phyloP scores from a whole-genome alignment of 192 early-diverging fungal genomes.

The Backusella tarrabulga region DNA sequence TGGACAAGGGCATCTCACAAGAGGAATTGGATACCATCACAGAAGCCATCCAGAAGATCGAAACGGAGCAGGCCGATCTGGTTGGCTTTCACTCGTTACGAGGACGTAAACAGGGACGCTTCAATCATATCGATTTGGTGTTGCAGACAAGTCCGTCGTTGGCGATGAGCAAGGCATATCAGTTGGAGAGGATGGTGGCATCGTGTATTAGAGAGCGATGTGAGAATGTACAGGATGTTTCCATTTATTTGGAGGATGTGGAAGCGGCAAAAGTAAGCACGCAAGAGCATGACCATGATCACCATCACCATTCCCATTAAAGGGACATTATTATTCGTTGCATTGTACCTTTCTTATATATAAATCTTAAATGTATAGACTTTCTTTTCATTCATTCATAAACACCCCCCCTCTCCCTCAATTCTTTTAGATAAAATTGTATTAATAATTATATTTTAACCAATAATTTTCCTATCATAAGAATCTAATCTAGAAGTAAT shows the following conservation, averaged over 20 bases:
- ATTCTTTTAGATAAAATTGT: neutral
- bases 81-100: constrained; percentile 43
- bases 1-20: constrained; percentile 30
- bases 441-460: neutral
- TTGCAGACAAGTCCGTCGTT: constrained; percentile 50
- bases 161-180: constrained; percentile 45
- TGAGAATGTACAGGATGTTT: constrained; percentile 37
- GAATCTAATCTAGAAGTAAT: constrained; percentile 27
- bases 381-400: neutral
- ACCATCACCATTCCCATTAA: neutral
- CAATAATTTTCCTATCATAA: constrained; percentile 22
- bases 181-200: constrained; percentile 31
- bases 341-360: neutral
- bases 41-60: constrained; percentile 22
- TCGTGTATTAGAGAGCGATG: constrained; percentile 28
- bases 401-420: neutral
- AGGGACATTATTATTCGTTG: neutral
- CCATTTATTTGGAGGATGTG: constrained; percentile 35
- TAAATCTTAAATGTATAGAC: too few relatives aligned
- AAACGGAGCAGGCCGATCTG: constrained; percentile 38
- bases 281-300: neutral
- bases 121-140: constrained; percentile 50
- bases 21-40: constrained; percentile 27
- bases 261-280: neutral
- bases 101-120: constrained; percentile 58